Evolutionary conservation across 2,329 filamentous ascomycete species (phyloP), one percentile per base, ranked within the genome.

Genomic region (Alternaria ventricosa): DNA sequence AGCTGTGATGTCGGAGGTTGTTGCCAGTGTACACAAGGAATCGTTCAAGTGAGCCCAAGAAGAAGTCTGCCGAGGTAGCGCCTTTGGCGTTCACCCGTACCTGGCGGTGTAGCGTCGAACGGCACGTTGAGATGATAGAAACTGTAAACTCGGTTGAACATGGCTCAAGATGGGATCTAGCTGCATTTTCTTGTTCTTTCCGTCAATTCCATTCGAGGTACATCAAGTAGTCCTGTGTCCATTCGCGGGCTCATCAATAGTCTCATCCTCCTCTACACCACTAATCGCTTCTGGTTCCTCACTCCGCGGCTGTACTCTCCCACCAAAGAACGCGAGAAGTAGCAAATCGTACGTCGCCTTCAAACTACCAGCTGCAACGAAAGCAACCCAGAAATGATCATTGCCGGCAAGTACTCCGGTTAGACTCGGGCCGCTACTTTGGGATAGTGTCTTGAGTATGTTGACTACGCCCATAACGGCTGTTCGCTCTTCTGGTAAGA

Each of bases 381-480:
- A 81, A 3, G 79, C 79, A 6, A 81, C 72, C 79, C 79, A 80
- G 45, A 81, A 81, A 20, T 68, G 58, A 7, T 67, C 67, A 4
- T 64, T 63, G 2, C 74, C 76, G 7, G 79, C 79, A 27, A 81
- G 55, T 1, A 78, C n/a, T 8, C 79, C 79, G 8, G 79, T 81
- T 1, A 80, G 43, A 45, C 57, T 70, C 2, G 79, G 79, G 1
- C 79, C 79, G 13, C 65, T 60, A 44, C 75, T 77, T 57, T 80
- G 78, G 27, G 70, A 71, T 41, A 80, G 64, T 3, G 73, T 81
- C 60, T 80, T 80, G 30, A 79, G 56, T 27, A 79, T 78, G 23
- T 80, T 80, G 20, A 80, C 76, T 4, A 79, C 70, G n/a, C 79
- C 79, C 78, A 80, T 80, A 15, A 80, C 78, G 1, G 79, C 77